A percentile compares a stretch with the other conserved stretches of the same genome.
Conservation (phyloP, 345 rosid species). For the Euphorbia pulcherrima region DNA sequence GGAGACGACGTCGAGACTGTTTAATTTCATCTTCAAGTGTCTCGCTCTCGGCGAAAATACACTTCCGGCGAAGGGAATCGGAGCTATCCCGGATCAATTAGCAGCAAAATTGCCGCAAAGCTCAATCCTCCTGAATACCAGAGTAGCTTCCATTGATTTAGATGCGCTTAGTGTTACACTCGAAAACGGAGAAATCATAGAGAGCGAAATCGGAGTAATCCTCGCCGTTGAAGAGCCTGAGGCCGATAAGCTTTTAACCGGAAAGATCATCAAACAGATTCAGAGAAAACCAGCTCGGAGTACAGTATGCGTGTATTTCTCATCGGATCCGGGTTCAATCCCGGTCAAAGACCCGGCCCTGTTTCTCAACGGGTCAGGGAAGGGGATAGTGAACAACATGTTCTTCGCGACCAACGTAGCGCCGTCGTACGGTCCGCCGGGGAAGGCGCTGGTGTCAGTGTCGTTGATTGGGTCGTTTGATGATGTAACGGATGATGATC, state of each 20-base stretch:
- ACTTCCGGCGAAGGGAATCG: constrained; percentile 75
- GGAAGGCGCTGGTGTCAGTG: constrained; percentile 66
- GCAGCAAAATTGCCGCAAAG: constrained; percentile 49
- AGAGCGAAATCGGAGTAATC: constrained; percentile 58
- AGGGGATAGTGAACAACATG: constrained; percentile 88
- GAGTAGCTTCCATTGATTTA: constrained; percentile 50
- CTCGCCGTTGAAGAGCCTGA: constrained; percentile 83
- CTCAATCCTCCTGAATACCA: constrained; percentile 49
- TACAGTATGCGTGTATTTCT: constrained; percentile 74
- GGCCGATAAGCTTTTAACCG: constrained; percentile 49
- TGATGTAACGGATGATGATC: constrained; percentile 45
- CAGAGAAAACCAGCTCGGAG: constrained; percentile 44
- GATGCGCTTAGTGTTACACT: constrained; percentile 39
- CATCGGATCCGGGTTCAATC: constrained; percentile 44
- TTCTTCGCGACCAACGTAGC: constrained; percentile 83
- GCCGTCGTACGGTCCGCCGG: constrained; percentile 61
- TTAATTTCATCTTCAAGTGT: constrained; percentile 78
- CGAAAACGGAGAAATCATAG: constrained; percentile 47
- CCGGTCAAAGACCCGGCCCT: constrained; percentile 71
- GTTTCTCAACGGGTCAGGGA: constrained; percentile 68
- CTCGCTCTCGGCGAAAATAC: constrained; percentile 89
- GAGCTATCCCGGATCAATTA: constrained; percentile 66
- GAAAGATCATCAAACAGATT: constrained; percentile 30
- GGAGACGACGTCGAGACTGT: constrained; percentile 74
- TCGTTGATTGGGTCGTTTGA: constrained; percentile 69